Base-by-base conservation (phyloP, 1,139 yeast species). In the Taiozyma sp. region DNA sequence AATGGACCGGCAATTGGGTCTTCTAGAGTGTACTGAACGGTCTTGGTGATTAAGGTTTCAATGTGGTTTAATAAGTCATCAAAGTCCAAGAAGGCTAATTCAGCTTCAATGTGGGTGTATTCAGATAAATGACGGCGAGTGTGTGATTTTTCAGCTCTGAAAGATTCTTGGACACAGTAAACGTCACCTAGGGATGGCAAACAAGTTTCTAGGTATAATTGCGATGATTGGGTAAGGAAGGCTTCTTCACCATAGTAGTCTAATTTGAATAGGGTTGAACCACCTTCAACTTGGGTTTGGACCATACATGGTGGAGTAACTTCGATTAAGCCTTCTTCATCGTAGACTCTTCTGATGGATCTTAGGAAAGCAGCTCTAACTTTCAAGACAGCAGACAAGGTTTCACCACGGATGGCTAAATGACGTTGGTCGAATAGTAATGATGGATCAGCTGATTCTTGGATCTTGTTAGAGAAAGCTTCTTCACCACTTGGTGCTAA, bases 261-360 rank as follows among this genome's bases (percentile, higher is more conserved):
- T 77, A 95, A 77, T 64, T 86, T 84, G 76, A 95, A 95, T 67
- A 95, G 79, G 19, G 99, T 95, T 36, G 97, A 87, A 50, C 99
- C 99, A 70, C 99, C 99, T 76, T 95, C 99, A 54, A 95, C 99
- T 76, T 93, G 98, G 45, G 97, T 92, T 75, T 95, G 99, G 53
- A 95, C 99, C 98, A 95, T 92, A 74, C 98, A 92, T 65, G 99
- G 99, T 47, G 99, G 98, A 40, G 98, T 93, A 54, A 95, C 97
- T 76, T 95, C 99, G 45, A 83, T 74, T 52, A 91, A 68, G 43
- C 83, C 81, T 73, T 87, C 92, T 64, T 90, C 95, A 36, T 70
- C 75, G 67, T 79, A 92, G 54, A 87, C 87, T 60, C 81, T 78
- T 75, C 99, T 84, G 63, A 95, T 74, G 38, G 95, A 75, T 49